Percentiles rank a stretch among this genome's conserved stretches.
Evolutionary conservation across 2,329 filamentous ascomycete genomes (phyloP).

Genomic region (Xylariomycetidae sp.): DNA sequence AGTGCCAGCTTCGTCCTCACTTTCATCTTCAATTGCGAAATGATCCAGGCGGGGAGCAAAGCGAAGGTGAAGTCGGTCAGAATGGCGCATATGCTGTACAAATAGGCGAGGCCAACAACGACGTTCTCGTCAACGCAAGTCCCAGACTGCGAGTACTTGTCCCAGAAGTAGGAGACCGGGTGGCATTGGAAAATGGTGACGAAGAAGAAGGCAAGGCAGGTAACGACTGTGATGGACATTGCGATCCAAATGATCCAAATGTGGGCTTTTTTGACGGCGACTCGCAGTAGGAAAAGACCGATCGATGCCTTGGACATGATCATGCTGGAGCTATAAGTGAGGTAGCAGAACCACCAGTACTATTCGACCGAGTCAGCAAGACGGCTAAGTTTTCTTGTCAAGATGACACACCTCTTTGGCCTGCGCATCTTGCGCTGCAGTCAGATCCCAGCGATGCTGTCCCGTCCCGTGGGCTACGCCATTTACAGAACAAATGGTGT

Average conservation of each 20-base stretch:
- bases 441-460: slow-evolving; percentile 28
- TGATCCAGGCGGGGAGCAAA: slow-evolving; percentile 41
- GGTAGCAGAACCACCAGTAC: slow-evolving; percentile 20
- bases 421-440: slow-evolving; percentile 14
- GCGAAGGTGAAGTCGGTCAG: slow-evolving; percentile 45
- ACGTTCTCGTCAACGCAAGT: slow-evolving; percentile 25
- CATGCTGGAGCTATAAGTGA: slow-evolving; percentile 16
- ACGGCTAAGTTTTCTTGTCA: not conserved
- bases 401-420: slow-evolving; percentile 30
- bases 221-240: slow-evolving; percentile 11
- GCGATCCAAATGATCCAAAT: slow-evolving; percentile 14
- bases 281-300: slow-evolving; percentile 17
- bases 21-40: slow-evolving; percentile 43
- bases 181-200: slow-evolving; percentile 18
- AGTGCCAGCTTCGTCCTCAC: slow-evolving; percentile 38
- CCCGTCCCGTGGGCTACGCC: slow-evolving; percentile 37
- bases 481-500: slow-evolving; percentile 25
- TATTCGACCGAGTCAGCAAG: slow-evolving; percentile 5
- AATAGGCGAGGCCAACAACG: slow-evolving; percentile 39
- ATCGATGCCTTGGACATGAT: slow-evolving; percentile 18
- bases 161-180: slow-evolving; percentile 17
- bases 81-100: slow-evolving; percentile 36
- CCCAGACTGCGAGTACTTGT: slow-evolving; percentile 11
- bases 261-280: slow-evolving; percentile 12
- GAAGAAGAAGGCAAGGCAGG: slow-evolving; percentile 17